Evolutionary conservation across 306 rosid species (phyloP).

Genomic region (Malus sieversii): DNA sequence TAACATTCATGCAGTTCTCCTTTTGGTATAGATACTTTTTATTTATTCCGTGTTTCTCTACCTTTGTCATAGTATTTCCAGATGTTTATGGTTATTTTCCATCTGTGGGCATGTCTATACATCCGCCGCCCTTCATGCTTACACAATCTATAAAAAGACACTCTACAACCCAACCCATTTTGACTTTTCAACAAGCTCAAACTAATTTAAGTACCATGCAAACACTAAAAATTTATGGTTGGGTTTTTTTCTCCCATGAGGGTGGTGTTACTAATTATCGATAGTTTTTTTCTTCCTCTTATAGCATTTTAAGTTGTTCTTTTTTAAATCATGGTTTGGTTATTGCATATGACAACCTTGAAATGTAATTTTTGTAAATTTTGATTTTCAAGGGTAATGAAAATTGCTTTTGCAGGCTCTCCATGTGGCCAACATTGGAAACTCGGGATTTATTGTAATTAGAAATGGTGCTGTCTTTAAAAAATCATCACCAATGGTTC

Average conservation of each 20-base stretch:
- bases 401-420: slow-evolving; percentile 40
- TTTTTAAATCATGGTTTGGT: neutral
- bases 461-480: slow-evolving; percentile 51
- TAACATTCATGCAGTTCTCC: neutral
- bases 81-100: too few species aligned
- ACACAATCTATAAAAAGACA: too few species aligned
- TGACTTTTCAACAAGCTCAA: too few species aligned
- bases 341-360: neutral
- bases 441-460: slow-evolving; percentile 56
- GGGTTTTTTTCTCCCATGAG: neutral
- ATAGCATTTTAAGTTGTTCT: neutral
- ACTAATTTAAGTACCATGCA: too few species aligned
- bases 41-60: neutral
- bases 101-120: too few species aligned
- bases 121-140: too few species aligned
- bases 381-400: slow-evolving; percentile 10
- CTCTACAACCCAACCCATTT: too few species aligned
- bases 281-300: neutral
- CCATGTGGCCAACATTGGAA: slow-evolving; percentile 67
- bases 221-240: too few species aligned
- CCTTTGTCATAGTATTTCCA: too few species aligned
- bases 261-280: neutral
- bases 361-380: neutral
- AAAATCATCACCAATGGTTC: slow-evolving; percentile 50
- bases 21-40: neutral